A percentile compares a stretch with the other conserved stretches of the same genome.
Evolutionary conservation across 2,329 filamentous ascomycete species (phyloP).

Genomic region (Didymella sp.): DNA sequence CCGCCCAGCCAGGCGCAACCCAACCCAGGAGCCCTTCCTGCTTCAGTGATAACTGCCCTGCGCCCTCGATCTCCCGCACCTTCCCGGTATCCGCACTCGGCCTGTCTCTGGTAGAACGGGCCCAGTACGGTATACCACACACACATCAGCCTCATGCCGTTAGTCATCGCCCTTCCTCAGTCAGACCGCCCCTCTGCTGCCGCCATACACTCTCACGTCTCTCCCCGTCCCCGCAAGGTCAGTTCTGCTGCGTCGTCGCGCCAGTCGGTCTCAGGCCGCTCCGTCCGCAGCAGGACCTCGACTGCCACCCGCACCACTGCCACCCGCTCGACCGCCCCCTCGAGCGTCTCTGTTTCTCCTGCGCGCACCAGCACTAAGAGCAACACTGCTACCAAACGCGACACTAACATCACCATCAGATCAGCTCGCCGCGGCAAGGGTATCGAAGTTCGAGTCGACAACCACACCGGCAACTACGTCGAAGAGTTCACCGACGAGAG

Average conservation of each 20-base stretch:
- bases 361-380: conserved; percentile 26
- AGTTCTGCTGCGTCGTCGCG: conserved; percentile 24
- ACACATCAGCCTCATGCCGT: conserved; percentile 51
- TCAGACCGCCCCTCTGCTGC: conserved; percentile 14
- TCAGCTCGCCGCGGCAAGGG: conserved; percentile 44
- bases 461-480: conserved; percentile 48
- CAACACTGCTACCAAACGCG: conserved; percentile 30
- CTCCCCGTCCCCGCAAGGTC: conserved; percentile 7
- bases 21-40: conserved; percentile 11
- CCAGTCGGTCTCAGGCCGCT: conserved; percentile 43
- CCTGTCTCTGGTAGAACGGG: conserved; percentile 51
- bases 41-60: conserved; percentile 24
- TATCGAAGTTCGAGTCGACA: conserved; percentile 46
- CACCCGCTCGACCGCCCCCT: conserved; percentile 34
- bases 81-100: conserved; percentile 40
- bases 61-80: conserved; percentile 32
- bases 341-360: conserved; percentile 42
- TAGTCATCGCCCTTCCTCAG: conserved; percentile 51
- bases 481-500: conserved; percentile 31
- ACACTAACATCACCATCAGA: conserved; percentile 50
- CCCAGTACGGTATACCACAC: conserved; percentile 43
- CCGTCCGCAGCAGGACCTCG: conserved; percentile 35
- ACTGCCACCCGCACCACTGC: conserved; percentile 34
- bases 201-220: conserved; percentile 14
- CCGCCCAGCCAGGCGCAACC: conserved; percentile 24